Base-by-base conservation (phyloP, 192 early-diverging fungal genomes). In the Spinellus fusiger region DNA sequence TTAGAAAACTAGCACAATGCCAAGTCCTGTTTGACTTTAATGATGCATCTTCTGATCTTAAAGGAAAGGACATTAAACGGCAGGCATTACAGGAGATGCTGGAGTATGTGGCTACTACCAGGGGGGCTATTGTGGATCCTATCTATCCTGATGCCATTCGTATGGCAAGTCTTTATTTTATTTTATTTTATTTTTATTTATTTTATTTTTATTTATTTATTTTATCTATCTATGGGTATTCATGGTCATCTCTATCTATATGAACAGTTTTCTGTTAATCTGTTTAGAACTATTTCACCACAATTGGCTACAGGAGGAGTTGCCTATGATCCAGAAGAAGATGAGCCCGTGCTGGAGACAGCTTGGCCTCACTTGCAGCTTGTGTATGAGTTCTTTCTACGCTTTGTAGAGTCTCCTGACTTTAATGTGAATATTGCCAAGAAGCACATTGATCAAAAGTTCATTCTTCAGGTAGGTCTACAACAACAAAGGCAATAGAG, bases 361-460 rank as follows among this genome's bases (percentile, higher is more conserved):
- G 92, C 94, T 12, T 99, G 97, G 97, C 96, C 96, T 54, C 97
- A 99, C 75, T 73, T 99, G 46, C 94, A 93, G 66, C 86, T 98
- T 46, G 96, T 99, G 9, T 99, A 99, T 73, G 95, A 95, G 71
- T 95, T 99, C 68, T 96, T 99, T 68, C 77, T 99, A 56, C 83
- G 95, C 33, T 99, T 98, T 74, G 91, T 99, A 29, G 97, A 99
- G 73, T 95, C 91, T 0, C 88, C 92, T 53, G 97, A 99, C 71
- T 99, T 99, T 75, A 96, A 96, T 79, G 89, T 90, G 51, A 93
- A 93, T 68, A 85, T 93, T 46, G 97, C 97, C 22, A 94, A 94
- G 64, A 92, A 96, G 68, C 93, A 89, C 71, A 95, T 99, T 59
- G 94, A 99, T 75, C 91, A 96, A 69, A 77, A 89, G 55, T 99